Percentiles rank a stretch among this genome's conserved stretches.
These are phyloP conservation scores for Aspergillus coremiiformis DNA, from an alignment of 495 filamentous ascomycete species.

Conservation along the genomic window DNA sequence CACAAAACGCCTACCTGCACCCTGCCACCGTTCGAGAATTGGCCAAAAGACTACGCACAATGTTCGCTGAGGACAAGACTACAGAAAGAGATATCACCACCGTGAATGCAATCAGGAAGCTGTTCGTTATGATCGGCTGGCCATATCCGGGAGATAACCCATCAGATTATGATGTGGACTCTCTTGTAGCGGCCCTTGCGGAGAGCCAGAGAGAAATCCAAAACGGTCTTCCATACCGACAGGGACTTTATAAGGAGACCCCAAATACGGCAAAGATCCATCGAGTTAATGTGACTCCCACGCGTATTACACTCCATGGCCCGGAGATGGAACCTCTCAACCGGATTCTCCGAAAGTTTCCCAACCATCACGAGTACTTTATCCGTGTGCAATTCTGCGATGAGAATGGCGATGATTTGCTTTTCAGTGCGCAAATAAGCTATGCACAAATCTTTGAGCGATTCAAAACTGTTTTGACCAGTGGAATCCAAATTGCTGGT, in stretches of 20 bases:
- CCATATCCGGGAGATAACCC: constrained; percentile 13
- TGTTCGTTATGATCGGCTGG: constrained; percentile 17
- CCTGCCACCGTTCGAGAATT: constrained; percentile 19
- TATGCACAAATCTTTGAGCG: constrained; percentile 44
- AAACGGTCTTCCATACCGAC: neutral
- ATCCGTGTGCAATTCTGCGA: constrained; percentile 65
- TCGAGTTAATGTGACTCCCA: constrained; percentile 59
- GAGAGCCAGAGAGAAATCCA: constrained; percentile 10
- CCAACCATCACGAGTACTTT: constrained; percentile 56
- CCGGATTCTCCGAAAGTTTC: constrained; percentile 64
- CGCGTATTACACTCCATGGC: constrained; percentile 59
- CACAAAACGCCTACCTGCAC: constrained; percentile 27
- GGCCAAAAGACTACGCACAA: neutral
- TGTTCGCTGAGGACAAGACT: neutral
- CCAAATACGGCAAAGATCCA: constrained; percentile 36
- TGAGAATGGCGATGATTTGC: constrained; percentile 59
- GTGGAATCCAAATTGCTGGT: constrained; percentile 55
- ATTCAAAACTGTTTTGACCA: constrained; percentile 50
- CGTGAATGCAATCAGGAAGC: constrained; percentile 8
- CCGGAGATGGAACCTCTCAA: constrained; percentile 66
- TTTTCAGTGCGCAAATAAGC: constrained; percentile 47
- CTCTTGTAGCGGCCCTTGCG: constrained; percentile 1
- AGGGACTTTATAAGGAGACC: constrained; percentile 1
- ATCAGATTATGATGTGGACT: constrained; percentile 4
- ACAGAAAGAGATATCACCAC: constrained; percentile 6